Evolutionary conservation across 768 basidiomycete species (phyloP), one percentile per base, ranked within the genome.

Genomic region (Mycena indigotica): DNA sequence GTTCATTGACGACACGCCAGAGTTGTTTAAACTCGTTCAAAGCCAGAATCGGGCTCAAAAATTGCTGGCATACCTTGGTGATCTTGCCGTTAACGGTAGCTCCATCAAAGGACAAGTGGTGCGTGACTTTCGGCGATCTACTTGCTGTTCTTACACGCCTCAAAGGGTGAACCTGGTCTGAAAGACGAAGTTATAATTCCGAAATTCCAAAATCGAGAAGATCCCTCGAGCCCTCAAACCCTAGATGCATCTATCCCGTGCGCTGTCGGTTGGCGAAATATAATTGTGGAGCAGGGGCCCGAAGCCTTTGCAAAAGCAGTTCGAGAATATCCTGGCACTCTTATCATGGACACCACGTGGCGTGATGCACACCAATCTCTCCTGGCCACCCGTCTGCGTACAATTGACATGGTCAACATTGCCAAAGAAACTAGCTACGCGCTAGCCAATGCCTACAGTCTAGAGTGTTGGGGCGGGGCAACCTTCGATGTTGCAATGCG

Each of bases 1-100:
- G 92, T 98, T 99, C 81, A 98, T 99, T 74, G 97, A 99, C 68
- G 97, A 99, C 74, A 98, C 96, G 1, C 95, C 94, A n/a, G 95
- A 98, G 69, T 85, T 99, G 61, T 99, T 98, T 87, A 97, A 95
- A 75, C 86, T 99, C 55, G 95, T 99, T 5, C 91, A 93, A 67
- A 94, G 89, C 65, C 95, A 95, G 75, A 99, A 99, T 76, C 91
- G 97, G 75, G 97, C 97, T 3, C 95, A 98, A 75, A 98, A 98
- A 73, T 77, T 99, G 53, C 82, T 99, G 45, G 89, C 94, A 5
- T 99, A 98, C 75, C 88, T 99, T 30, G 97, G 97, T 60, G 97
- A 99, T 71, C 83, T 99, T 40, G 92, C 93, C 50, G 97, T 99
- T 77, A 99, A 99, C 68, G 97, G 97, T 52, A 95, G 92, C 69